Evolutionary conservation across 139 green algal species (phyloP), one percentile per base, ranked within the genome.

Genomic region (Closterium sp.): DNA sequence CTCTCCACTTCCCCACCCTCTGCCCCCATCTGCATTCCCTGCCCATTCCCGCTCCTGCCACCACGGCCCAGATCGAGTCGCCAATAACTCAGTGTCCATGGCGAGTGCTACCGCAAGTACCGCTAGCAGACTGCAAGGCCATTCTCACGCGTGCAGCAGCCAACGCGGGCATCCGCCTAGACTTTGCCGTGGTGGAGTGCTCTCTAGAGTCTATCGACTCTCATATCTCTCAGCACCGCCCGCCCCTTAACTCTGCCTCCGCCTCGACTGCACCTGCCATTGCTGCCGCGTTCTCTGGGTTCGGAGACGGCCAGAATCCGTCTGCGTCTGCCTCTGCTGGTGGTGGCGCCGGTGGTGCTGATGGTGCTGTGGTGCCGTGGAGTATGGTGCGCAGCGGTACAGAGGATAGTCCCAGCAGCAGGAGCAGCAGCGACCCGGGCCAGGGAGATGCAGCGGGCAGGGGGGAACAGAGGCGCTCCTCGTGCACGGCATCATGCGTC

Each of bases 391-490:
- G 85, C 2, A 87, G 85, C 85, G 19, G 10, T 2, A 87, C 85
- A 27, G 70, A 27, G 34, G 45, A 89, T 24, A 89, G 62, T 79
- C 62, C 27, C 5, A 13, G 62, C 62, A 79, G 62, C 62, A 79
- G 89, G 32, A 27, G 50, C 30, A 89, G 17, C 42, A 92, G 70
- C 89, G 50, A 27, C 31, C 31, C 85, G n/a, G 31, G 89, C 30
- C 89, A 28, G 89, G 27, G 85, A 73, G 32, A 92, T 79, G 89
- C 85, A 89, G 42, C 24, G 28, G 27, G 70, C 79, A n/a, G 62
- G 17, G 50, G 50, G 62, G 19, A 24, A 79, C 62, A 79, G 89
- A 91, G 38, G 89, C 38, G 21, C 31, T 91, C 1, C 62, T 85
- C 1, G 89, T 91, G 30, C 79, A 85, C 38, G 73, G 34, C 32